Conservation (phyloP, 179 eudicot species). For the Sideroxylon spinosum region DNA sequence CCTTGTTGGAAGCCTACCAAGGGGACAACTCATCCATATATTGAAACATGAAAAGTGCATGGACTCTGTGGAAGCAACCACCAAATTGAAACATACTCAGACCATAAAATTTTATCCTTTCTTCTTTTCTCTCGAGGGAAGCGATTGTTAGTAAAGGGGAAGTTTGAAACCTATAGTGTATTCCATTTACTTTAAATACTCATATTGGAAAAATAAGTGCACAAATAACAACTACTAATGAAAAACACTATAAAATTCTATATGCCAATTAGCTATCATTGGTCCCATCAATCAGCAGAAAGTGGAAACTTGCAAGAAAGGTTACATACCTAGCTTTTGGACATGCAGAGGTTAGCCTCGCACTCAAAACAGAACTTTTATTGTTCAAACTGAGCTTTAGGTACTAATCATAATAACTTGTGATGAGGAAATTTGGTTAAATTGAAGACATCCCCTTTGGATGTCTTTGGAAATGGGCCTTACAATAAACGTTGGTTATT, state of each 20-base stretch:
- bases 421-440: too few species aligned
- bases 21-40: not conserved
- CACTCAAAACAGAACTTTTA: not conserved
- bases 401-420: too few species aligned
- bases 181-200: not conserved
- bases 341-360: not conserved
- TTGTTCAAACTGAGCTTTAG: not conserved
- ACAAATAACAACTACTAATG: not conserved
- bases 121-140: not conserved
- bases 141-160: not conserved
- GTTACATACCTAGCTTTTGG: not conserved
- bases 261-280: not conserved
- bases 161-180: not conserved
- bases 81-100: not conserved
- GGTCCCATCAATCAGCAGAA: not conserved
- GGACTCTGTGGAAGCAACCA: not conserved
- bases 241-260: not conserved
- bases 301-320: not conserved
- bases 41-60: slow-evolving; percentile 1
- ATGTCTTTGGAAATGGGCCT: not conserved
- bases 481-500: too few species aligned
- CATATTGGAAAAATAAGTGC: not conserved
- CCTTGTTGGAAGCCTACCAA: not conserved
- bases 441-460: not conserved
- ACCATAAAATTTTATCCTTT: not conserved